phyloP scores from a whole-genome alignment of 2,329 filamentous ascomycete species.

The Aspergillus piperis region DNA sequence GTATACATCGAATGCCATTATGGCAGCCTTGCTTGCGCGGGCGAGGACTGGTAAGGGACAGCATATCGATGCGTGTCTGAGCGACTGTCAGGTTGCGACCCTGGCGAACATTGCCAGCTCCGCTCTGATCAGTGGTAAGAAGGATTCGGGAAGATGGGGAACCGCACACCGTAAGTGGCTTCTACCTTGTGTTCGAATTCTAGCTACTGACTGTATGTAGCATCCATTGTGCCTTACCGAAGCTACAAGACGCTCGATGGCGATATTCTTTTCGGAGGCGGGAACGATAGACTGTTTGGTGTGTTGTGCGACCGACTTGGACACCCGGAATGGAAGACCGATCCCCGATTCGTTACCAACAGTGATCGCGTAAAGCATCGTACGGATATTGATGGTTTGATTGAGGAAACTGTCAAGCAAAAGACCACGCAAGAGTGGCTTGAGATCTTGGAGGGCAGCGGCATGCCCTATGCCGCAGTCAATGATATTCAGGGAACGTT shows the following conservation, averaged over 20 bases:
- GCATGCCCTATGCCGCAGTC: slow-evolving; percentile 91
- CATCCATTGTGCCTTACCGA: slow-evolving; percentile 95
- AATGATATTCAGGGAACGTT: slow-evolving; percentile 88
- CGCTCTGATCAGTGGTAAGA: slow-evolving; percentile 81
- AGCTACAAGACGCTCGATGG: slow-evolving; percentile 70
- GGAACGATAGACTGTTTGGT: slow-evolving; percentile 64
- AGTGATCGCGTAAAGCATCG: slow-evolving; percentile 65
- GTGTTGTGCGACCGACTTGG: slow-evolving; percentile 60
- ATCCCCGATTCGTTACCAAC: slow-evolving; percentile 61
- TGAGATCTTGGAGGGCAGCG: slow-evolving; percentile 79
- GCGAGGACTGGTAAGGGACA: slow-evolving; percentile 77
- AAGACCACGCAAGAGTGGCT: slow-evolving; percentile 90
- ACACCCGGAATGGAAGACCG: slow-evolving; percentile 60
- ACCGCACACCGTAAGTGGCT: slow-evolving; percentile 78
- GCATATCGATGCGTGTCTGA: slow-evolving; percentile 87
- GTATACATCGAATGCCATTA: slow-evolving; percentile 92
- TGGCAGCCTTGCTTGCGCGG: slow-evolving; percentile 84
- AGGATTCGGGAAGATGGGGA: slow-evolving; percentile 88
- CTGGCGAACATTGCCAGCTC: slow-evolving; percentile 95
- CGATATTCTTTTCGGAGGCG: slow-evolving; percentile 64
- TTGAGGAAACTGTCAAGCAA: slow-evolving; percentile 71
- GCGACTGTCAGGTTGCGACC: slow-evolving; percentile 93
- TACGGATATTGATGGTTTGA: slow-evolving; percentile 72
- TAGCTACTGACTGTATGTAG: slow-evolving; percentile 40
- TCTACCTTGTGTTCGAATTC: background rate